Conservation (phyloP, 495 filamentous ascomycete species). For the Chaetomium cochliodes region DNA sequence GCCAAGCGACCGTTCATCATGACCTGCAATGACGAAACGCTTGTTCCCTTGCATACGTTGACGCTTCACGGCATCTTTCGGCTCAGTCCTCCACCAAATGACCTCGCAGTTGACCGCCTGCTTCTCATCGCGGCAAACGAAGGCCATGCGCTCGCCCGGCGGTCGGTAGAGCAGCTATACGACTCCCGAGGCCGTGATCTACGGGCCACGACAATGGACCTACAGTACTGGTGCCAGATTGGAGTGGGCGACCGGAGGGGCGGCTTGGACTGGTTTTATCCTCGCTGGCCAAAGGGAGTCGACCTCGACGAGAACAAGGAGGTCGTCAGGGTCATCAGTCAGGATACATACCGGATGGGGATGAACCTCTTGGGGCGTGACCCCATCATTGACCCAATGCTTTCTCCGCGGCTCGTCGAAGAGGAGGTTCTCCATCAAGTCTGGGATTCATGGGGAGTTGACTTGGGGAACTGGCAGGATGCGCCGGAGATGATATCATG, state of each 20-base stretch:
- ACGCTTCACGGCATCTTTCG: constrained; percentile 83
- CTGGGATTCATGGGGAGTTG: constrained; percentile 59
- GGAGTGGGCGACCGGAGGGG: constrained; percentile 85
- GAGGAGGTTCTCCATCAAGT: constrained; percentile 54
- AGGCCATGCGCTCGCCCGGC: constrained; percentile 74
- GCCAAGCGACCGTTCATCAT: constrained; percentile 91
- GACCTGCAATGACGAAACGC: constrained; percentile 86
- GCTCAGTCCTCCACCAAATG: constrained; percentile 64
- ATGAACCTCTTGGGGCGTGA: constrained; percentile 78
- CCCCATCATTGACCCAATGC: constrained; percentile 28
- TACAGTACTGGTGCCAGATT: constrained; percentile 97
- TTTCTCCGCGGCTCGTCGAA: constrained; percentile 36
- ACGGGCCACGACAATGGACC: constrained; percentile 76
- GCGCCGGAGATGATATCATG: constrained; percentile 35
- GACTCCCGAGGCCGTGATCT: constrained; percentile 66
- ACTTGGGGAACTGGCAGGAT: constrained; percentile 47
- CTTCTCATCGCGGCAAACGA: constrained; percentile 84
- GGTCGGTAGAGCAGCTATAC: constrained; percentile 68
- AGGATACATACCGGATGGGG: constrained; percentile 69
- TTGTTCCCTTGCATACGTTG: constrained; percentile 68
- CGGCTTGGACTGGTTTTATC: constrained; percentile 87
- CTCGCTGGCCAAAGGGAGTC: constrained; percentile 64
- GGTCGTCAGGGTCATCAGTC: constrained; percentile 74
- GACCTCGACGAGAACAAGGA: constrained; percentile 67
- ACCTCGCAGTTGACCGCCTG: constrained; percentile 75